A percentile compares a stretch with the other conserved stretches of the same genome.
phyloP scores from a whole-genome alignment of 768 basidiomycete species.

The Neoboletus magnificus region DNA sequence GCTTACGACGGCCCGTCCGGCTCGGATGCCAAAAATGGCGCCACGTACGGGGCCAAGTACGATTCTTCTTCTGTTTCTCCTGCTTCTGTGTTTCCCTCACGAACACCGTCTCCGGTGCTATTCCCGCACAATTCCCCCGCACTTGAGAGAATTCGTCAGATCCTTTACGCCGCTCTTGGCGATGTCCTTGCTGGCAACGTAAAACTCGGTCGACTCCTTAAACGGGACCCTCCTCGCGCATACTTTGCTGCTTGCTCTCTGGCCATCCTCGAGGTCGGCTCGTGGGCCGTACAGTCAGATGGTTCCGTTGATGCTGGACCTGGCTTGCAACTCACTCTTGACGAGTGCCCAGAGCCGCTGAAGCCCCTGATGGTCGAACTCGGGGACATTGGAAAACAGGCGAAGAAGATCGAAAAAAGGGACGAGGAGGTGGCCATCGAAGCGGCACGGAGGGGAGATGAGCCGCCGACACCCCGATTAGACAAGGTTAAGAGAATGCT shows the following conservation, averaged over 20 bases:
- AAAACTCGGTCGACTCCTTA: constrained; percentile 53
- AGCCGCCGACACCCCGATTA: constrained; percentile 43
- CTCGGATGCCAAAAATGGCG: constrained; percentile 14
- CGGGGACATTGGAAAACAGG: constrained; percentile 48
- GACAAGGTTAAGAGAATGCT: constrained; percentile 59
- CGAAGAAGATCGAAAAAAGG: constrained; percentile 46
- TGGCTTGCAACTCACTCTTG: constrained; percentile 52
- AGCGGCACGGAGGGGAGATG: constrained; percentile 31
- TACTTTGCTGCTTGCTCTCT: constrained; percentile 76
- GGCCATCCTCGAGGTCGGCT: constrained; percentile 69
- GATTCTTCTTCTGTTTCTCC: constrained; percentile 15
- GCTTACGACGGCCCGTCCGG: constrained; percentile 44
- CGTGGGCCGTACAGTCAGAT: constrained; percentile 43
- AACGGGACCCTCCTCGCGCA: constrained; percentile 63
- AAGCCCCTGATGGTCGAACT: constrained; percentile 72
- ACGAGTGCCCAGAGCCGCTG: constrained; percentile 59
- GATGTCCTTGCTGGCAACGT: constrained; percentile 60
- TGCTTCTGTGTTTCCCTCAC: constrained; percentile 34
- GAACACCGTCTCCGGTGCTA: constrained; percentile 49
- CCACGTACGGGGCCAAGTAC: constrained; percentile 1
- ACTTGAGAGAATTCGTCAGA: constrained; percentile 81
- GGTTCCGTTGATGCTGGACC: constrained; percentile 49
- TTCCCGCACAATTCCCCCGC: constrained; percentile 40
- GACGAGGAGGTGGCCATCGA: constrained; percentile 55
- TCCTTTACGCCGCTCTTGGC: constrained; percentile 76